These are phyloP conservation scores for Excoecaria cochinchinensis DNA, from an alignment of 345 rosid genomes.

Conservation along the genomic window DNA sequence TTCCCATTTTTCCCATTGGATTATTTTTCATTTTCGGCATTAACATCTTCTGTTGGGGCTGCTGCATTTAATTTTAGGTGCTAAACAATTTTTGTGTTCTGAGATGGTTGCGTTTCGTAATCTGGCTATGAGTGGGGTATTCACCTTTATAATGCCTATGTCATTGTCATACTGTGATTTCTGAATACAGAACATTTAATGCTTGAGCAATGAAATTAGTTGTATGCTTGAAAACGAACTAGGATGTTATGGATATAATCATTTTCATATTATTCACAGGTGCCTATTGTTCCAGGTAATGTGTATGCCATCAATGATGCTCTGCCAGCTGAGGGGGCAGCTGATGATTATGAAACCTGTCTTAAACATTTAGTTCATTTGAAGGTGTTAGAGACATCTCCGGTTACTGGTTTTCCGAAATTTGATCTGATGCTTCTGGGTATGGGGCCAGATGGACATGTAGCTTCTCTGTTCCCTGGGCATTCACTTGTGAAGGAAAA, in stretches of 20 bases:
- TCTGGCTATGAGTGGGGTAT: background rate
- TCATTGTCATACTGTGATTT: too few species aligned
- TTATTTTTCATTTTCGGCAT: background rate
- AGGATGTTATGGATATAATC: too few species aligned
- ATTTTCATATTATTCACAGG: slow-evolving; percentile 32
- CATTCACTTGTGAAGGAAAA: slow-evolving; percentile 64
- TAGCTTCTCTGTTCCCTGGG: slow-evolving; percentile 83
- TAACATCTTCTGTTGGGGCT: background rate
- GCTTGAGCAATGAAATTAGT: too few species aligned
- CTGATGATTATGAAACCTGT: slow-evolving; percentile 77
- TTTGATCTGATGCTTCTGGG: slow-evolving; percentile 88
- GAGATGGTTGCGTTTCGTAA: background rate
- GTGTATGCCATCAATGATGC: slow-evolving; percentile 78
- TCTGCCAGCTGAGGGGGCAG: slow-evolving; percentile 75
- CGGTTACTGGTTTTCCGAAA: slow-evolving; percentile 58
- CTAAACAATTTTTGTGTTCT: too few species aligned
- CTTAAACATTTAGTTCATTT: slow-evolving; percentile 55
- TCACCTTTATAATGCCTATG: background rate
- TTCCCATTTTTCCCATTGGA: background rate
- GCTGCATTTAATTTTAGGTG: background rate
- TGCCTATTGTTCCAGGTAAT: slow-evolving; percentile 60
- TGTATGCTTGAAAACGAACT: background rate
- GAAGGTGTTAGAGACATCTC: slow-evolving; percentile 31
- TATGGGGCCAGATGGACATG: slow-evolving; percentile 89
- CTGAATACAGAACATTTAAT: too few species aligned